Conservation (phyloP, 140 eudicot species). For the Artemisia princeps region DNA sequence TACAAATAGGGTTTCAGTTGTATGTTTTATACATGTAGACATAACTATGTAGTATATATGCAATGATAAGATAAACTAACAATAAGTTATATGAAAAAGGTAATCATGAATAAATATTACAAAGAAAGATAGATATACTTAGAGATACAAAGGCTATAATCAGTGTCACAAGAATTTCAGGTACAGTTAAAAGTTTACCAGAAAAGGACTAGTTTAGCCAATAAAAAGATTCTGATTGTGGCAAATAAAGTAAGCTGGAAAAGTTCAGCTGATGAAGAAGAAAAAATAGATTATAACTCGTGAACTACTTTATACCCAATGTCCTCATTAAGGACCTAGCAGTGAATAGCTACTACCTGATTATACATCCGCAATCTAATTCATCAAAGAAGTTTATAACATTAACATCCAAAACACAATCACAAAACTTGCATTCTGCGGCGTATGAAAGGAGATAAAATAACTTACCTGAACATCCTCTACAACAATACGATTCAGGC, state of each 20-base stretch:
- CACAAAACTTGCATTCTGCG: slow-evolving; percentile 5
- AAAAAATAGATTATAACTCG: not conserved
- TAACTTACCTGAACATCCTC: slow-evolving; percentile 87
- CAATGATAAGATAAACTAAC: not conserved
- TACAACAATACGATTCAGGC: slow-evolving; percentile 71
- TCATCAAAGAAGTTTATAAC: slow-evolving; percentile 5
- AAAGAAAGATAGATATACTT: not conserved
- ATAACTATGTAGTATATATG: not conserved
- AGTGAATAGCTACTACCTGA: slow-evolving; percentile 2
- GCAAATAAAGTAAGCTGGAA: not conserved
- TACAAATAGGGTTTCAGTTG: slow-evolving; percentile 1
- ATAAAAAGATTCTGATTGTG: no score
- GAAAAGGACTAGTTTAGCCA: no score
- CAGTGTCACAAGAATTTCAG: not conserved
- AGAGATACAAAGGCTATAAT: not conserved
- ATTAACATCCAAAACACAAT: slow-evolving; percentile 16
- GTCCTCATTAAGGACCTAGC: slow-evolving; percentile 13
- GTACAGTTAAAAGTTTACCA: not conserved
- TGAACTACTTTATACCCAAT: not conserved
- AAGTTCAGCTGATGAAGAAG: not conserved
- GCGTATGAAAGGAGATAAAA: slow-evolving; percentile 1
- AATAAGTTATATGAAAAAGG: not conserved
- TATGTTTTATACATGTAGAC: slow-evolving; percentile 1
- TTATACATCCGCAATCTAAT: slow-evolving; percentile 2
- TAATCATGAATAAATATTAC: not conserved